A percentile compares a stretch with the other conserved stretches of the same genome.
Conservation (phyloP, 208 protist genomes). For the Herpetomonas samuelpessoai region DNA sequence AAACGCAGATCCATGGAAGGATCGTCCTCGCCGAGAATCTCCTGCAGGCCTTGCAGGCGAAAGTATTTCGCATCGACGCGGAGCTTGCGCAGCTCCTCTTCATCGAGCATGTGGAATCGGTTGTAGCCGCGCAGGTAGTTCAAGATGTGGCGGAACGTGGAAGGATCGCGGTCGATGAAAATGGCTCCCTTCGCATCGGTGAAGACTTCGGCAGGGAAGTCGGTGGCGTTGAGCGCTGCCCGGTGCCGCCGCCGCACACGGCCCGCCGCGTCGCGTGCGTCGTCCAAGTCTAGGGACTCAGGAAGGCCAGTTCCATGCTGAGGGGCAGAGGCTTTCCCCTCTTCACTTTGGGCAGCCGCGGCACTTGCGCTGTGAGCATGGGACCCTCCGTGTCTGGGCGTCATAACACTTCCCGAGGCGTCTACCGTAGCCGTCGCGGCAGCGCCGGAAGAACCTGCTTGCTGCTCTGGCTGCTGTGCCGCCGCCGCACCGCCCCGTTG, state of each 20-base stretch:
- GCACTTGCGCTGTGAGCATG: too few relatives aligned
- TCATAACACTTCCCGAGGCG: too few relatives aligned
- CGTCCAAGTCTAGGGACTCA: background rate
- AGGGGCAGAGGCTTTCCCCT: too few relatives aligned
- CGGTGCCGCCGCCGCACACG: background rate
- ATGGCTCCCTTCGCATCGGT: constrained; percentile 50
- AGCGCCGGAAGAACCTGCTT: too few relatives aligned
- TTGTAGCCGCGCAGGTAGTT: constrained; percentile 84
- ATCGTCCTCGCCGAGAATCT: constrained; percentile 41
- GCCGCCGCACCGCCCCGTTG: background rate
- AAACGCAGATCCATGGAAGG: constrained; percentile 30
- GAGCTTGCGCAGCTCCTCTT: constrained; percentile 62
- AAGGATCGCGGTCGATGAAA: constrained; percentile 88
- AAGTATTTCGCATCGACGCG: constrained; percentile 80
- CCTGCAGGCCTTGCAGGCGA: constrained; percentile 44
- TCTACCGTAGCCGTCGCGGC: background rate
- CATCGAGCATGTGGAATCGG: constrained; percentile 58
- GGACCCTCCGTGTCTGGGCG: too few relatives aligned
- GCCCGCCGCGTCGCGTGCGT: background rate
- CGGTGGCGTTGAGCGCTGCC: background rate
- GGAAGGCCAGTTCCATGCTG: too few relatives aligned
- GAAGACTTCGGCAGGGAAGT: constrained; percentile 19
- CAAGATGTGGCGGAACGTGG: constrained; percentile 73
- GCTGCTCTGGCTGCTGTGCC: background rate
- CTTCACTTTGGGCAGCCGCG: constrained; percentile 1